phyloP scores from a whole-genome alignment of 23 red algal species.

The Gracilaria domingensis region DNA sequence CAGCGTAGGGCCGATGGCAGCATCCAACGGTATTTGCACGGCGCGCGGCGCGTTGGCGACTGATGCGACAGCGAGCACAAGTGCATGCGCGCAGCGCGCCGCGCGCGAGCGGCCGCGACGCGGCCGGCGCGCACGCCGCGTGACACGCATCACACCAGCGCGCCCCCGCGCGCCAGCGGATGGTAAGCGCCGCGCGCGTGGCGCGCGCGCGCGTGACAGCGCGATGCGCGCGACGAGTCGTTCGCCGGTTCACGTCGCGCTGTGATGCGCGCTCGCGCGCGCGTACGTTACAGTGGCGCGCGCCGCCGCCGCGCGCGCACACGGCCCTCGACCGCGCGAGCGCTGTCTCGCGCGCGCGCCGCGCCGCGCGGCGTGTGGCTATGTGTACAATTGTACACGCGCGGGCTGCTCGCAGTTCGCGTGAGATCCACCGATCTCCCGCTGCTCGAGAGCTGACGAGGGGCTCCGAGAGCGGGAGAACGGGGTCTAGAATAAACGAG shows the following conservation, averaged over 20 bases:
- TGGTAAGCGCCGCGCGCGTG: neutral
- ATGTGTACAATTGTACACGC: no score
- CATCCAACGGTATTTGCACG: no score
- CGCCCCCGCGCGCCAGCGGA: neutral
- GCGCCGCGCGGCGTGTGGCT: no score
- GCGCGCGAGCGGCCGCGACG: neutral
- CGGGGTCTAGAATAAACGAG: no score
- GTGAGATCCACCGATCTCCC: no score
- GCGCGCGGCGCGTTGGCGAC: neutral
- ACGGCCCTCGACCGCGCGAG: neutral
- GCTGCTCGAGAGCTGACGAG: no score
- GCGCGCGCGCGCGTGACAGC: slow-evolving; percentile 3
- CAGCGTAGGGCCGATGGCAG: no score
- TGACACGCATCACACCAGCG: no score
- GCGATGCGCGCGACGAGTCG: no score
- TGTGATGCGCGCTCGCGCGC: neutral
- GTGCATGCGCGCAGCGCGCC: no score
- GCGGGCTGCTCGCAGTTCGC: no score
- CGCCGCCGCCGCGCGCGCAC: neutral
- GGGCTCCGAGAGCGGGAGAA: no score
- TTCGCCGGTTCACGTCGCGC: neutral
- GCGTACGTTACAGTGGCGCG: neutral
- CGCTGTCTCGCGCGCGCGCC: neutral
- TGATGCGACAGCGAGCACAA: neutral
- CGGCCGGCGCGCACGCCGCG: neutral